phyloP scores from a whole-genome alignment of 345 rosid species.

The Acer negundo region DNA sequence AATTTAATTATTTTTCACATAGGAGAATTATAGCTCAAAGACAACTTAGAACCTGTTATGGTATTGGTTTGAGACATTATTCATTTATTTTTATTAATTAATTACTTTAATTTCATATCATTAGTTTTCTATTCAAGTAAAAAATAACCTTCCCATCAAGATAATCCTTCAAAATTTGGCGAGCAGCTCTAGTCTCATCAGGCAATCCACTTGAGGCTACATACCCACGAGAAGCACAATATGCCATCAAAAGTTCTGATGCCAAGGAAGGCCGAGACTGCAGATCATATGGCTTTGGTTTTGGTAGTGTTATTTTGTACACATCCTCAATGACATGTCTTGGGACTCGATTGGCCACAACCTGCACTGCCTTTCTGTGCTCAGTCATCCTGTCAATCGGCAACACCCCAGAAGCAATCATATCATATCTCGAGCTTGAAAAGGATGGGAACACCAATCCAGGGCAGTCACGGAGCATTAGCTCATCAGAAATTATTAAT shows the following conservation, averaged over 20 bases:
- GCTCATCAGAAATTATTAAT: constrained; percentile 67
- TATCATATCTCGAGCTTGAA: constrained; percentile 86
- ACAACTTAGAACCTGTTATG: no score
- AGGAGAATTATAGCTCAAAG: no score
- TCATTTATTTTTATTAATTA: no score
- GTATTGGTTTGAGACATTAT: no score
- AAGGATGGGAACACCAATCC: constrained; percentile 91
- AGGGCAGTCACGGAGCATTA: constrained; percentile 92
- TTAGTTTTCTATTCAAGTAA: no score
- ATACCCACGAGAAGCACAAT: constrained; percentile 81
- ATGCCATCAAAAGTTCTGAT: constrained; percentile 65
- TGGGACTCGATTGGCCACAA: constrained; percentile 78
- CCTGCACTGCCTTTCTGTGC: constrained; percentile 85
- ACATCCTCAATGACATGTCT: constrained; percentile 64
- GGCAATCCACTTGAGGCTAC: constrained; percentile 96
- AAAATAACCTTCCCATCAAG: constrained; percentile 71
- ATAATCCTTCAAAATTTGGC: constrained; percentile 80
- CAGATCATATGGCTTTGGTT: constrained; percentile 81
- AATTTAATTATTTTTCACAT: no score
- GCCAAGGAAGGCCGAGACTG: constrained; percentile 81
- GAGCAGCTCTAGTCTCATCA: constrained; percentile 87
- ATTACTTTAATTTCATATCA: no score
- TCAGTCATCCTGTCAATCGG: constrained; percentile 92
- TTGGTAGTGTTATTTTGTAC: constrained; percentile 75
- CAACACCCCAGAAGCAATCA: constrained; percentile 94